Evolutionary conservation across 306 rosid species (phyloP).

Genomic region (Carpinus fangiana): DNA sequence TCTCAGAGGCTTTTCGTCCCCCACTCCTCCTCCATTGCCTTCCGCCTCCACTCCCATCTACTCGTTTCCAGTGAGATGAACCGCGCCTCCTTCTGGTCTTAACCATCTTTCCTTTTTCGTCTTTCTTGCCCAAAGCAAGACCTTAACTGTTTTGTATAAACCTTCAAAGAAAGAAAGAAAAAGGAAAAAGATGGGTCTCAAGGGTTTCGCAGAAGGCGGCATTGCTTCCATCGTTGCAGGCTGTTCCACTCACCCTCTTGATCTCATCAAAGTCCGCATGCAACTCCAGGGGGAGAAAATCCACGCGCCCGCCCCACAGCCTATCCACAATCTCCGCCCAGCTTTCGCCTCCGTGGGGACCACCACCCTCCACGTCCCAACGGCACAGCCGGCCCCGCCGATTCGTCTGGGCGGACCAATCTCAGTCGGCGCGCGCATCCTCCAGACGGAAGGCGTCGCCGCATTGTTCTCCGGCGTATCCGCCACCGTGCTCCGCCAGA

Average conservation of each 20-base stretch:
- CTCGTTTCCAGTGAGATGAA: constrained; percentile 31
- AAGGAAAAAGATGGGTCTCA: constrained; percentile 32
- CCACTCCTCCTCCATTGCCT: constrained; percentile 52
- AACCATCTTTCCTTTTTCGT: neutral
- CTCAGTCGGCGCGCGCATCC: constrained; percentile 45
- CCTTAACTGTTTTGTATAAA: too few relatives aligned
- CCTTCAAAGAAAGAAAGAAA: too few relatives aligned
- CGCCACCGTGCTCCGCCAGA: constrained; percentile 80
- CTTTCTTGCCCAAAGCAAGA: too few relatives aligned
- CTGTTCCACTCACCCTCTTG: constrained; percentile 60
- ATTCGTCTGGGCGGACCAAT: constrained; percentile 44
- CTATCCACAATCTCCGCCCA: constrained; percentile 45
- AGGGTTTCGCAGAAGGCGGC: constrained; percentile 63
- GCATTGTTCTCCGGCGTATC: constrained; percentile 73
- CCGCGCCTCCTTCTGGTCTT: constrained; percentile 30
- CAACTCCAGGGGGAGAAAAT: constrained; percentile 68
- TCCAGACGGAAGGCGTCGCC: constrained; percentile 51
- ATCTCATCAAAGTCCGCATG: constrained; percentile 87
- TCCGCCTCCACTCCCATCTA: constrained; percentile 39
- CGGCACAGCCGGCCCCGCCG: neutral
- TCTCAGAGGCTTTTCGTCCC: constrained; percentile 48
- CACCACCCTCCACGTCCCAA: neutral
- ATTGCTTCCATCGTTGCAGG: constrained; percentile 68
- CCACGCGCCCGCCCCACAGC: constrained; percentile 34
- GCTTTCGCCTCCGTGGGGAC: constrained; percentile 42